Percentiles rank a stretch among this genome's conserved stretches.
phyloP scores from a whole-genome alignment of 768 basidiomycete species.

The Mycena maculata region DNA sequence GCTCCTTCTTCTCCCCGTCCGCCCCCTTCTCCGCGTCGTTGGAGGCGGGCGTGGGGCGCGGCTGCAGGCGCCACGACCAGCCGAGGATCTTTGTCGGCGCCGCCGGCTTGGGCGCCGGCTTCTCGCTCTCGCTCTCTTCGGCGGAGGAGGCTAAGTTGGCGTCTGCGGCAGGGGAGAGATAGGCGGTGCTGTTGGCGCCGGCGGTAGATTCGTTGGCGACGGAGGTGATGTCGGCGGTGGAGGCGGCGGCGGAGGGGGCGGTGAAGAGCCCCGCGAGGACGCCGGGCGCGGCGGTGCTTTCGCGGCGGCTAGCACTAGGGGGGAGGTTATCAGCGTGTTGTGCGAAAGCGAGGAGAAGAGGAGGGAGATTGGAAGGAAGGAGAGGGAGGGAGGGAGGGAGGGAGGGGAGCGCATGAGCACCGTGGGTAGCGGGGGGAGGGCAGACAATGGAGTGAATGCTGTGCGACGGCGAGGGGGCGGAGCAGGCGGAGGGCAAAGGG shows the following conservation, averaged over 20 bases:
- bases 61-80: conserved; percentile 62
- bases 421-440: too few relatives aligned
- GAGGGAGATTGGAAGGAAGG: too few relatives aligned
- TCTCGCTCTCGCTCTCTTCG: conserved; percentile 6
- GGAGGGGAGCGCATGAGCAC: too few relatives aligned
- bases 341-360: too few relatives aligned
- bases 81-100: conserved; percentile 35
- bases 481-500: conserved; percentile 33
- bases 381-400: too few relatives aligned
- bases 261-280: conserved; percentile 18
- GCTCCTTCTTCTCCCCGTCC: conserved; percentile 44
- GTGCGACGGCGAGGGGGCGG: neutral
- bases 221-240: conserved; percentile 3
- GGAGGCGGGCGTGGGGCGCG: conserved; percentile 37
- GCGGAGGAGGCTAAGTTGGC: neutral
- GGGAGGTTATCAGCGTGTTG: too few relatives aligned
- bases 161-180: neutral
- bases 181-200: conserved; percentile 18
- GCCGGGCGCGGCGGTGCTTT: conserved; percentile 32
- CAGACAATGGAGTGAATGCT: too few relatives aligned
- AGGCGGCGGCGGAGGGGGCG: conserved; percentile 9
- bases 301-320: neutral
- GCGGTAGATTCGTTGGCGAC: conserved; percentile 37
- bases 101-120: conserved; percentile 1
- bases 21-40: conserved; percentile 55